Conservation (phyloP, 2,329 filamentous ascomycete genomes). For the Penicillium rolfsii region DNA sequence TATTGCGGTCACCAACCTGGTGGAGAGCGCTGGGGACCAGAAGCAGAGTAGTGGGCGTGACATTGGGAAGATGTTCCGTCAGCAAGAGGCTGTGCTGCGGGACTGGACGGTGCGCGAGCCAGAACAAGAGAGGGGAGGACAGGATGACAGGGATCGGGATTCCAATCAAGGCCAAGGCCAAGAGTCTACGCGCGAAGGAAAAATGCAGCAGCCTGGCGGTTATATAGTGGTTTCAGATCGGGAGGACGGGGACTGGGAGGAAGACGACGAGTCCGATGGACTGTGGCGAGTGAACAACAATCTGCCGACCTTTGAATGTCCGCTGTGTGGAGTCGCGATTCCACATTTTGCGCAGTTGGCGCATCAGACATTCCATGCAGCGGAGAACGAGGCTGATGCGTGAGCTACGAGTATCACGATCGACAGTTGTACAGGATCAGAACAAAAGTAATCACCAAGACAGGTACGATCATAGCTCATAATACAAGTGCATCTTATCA, state of each 20-base stretch:
- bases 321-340: conserved; percentile 50
- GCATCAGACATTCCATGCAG: conserved; percentile 53
- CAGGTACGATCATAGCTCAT: no score
- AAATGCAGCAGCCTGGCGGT: conserved; percentile 12
- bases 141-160: neutral
- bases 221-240: neutral
- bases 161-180: neutral
- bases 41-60: conserved; percentile 67
- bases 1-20: conserved; percentile 85
- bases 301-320: conserved; percentile 42
- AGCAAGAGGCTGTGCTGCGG: conserved; percentile 69
- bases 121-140: neutral
- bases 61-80: conserved; percentile 80
- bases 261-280: conserved; percentile 27
- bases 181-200: neutral
- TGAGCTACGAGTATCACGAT: neutral
- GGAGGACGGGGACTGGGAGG: conserved; percentile 13
- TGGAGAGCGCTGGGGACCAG: conserved; percentile 56
- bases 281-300: neutral
- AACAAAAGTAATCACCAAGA: neutral
- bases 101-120: conserved; percentile 62
- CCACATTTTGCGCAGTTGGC: conserved; percentile 56
- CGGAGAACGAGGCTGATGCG: neutral
- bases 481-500: neutral
- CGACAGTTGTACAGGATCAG: neutral